Percentiles rank a stretch among this genome's conserved stretches.
Evolutionary conservation across 2,329 filamentous ascomycete species (phyloP).

Genomic region (Trichoderma breve): DNA sequence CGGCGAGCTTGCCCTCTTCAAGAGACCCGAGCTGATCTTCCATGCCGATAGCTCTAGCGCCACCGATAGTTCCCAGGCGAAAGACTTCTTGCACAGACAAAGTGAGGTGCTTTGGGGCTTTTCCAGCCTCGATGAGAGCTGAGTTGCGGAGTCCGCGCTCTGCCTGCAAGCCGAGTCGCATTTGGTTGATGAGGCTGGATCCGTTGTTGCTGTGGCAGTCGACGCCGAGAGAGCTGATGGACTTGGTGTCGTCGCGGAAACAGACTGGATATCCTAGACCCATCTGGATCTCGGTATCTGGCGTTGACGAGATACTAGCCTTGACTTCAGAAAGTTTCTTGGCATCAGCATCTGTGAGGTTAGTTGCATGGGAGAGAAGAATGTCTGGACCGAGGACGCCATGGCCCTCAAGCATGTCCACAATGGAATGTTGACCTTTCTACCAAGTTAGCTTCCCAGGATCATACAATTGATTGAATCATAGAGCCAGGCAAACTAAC

Average conservation of each 20-base stretch:
- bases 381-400: slow-evolving; percentile 21
- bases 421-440: neutral
- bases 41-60: slow-evolving; percentile 43
- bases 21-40: slow-evolving; percentile 44
- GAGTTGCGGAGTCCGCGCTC: slow-evolving; percentile 25
- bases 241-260: slow-evolving; percentile 23
- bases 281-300: slow-evolving; percentile 53
- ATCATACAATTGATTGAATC: neutral
- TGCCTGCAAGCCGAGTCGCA: slow-evolving; percentile 21
- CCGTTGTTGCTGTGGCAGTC: slow-evolving; percentile 26
- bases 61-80: slow-evolving; percentile 49
- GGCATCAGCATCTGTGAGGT: slow-evolving; percentile 32
- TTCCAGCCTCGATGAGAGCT: neutral
- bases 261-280: slow-evolving; percentile 31
- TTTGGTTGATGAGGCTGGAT: slow-evolving; percentile 22
- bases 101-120: neutral
- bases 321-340: slow-evolving; percentile 32
- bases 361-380: slow-evolving; percentile 33
- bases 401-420: neutral
- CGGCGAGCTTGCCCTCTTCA: slow-evolving; percentile 45
- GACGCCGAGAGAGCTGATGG: slow-evolving; percentile 23
- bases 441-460: too few relatives aligned
- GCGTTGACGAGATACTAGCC: slow-evolving; percentile 43
- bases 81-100: slow-evolving; percentile 41
- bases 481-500: neutral